Conservation (phyloP, 2,329 filamentous ascomycete species). For the Coniochaeta hoffmannii region DNA sequence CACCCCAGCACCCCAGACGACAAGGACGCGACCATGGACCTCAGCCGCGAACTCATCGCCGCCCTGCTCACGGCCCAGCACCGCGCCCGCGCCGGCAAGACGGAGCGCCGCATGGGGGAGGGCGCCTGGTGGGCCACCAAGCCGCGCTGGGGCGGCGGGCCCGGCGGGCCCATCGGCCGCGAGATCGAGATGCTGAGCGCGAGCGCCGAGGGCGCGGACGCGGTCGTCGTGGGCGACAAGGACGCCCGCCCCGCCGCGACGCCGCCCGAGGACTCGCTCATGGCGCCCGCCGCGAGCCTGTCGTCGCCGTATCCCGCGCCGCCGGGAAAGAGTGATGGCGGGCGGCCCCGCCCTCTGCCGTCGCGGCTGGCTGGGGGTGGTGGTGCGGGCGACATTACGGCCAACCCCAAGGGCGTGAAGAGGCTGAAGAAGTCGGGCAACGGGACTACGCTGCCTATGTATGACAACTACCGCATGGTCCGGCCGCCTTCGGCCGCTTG, state of each 20-base stretch:
- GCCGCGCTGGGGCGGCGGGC: conserved; percentile 55
- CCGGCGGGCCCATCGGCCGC: conserved; percentile 55
- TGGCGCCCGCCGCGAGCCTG: background rate
- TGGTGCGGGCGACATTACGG: background rate
- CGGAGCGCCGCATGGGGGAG: conserved; percentile 49
- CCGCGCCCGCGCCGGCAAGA: conserved; percentile 48
- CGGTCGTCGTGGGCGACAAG: conserved; percentile 38
- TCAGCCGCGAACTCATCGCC: conserved; percentile 53
- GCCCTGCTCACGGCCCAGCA: conserved; percentile 58
- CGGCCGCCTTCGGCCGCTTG: conserved; percentile 49
- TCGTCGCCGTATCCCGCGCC: background rate
- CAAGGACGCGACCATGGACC: conserved; percentile 51
- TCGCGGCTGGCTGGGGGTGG: background rate
- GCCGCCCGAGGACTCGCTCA: background rate
- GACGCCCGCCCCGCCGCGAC: conserved; percentile 25
- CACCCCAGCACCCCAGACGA: conserved; percentile 16
- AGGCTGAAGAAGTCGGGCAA: conserved; percentile 37
- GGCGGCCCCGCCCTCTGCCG: conserved; percentile 5
- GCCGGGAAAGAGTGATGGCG: background rate
- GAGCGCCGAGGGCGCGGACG: conserved; percentile 20
- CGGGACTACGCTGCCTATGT: conserved; percentile 36
- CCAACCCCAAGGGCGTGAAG: conserved; percentile 20
- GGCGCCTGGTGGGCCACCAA: conserved; percentile 55
- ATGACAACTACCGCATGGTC: conserved; percentile 58
- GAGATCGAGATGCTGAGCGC: conserved; percentile 38